Conservation (phyloP, 2,329 filamentous ascomycete genomes). For the Talaromyces amestolkiae region DNA sequence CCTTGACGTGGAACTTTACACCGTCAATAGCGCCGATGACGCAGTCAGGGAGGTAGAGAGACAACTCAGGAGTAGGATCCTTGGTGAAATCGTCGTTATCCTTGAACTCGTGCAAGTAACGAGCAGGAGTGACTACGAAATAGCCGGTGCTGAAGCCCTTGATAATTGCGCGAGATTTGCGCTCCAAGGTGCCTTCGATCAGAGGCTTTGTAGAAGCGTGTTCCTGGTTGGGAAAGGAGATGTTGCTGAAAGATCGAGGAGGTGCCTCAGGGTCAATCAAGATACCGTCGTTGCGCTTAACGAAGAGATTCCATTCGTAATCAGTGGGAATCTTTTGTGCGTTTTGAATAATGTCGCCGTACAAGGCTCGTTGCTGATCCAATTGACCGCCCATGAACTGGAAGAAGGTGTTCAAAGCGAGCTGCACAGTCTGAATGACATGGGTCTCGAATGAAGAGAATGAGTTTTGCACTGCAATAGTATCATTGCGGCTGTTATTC, state of each 20-base stretch:
- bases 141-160: conserved; percentile 76
- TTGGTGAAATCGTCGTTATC: conserved; percentile 71
- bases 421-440: conserved; percentile 76
- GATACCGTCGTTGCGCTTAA: conserved; percentile 64
- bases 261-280: conserved; percentile 76
- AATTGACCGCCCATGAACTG: conserved; percentile 75
- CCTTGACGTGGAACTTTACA: conserved; percentile 90
- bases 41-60: conserved; percentile 89
- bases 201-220: conserved; percentile 76
- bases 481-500: conserved; percentile 91
- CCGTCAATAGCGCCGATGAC: conserved; percentile 69
- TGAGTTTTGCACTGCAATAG: conserved; percentile 86
- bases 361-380: conserved; percentile 76
- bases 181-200: conserved; percentile 84
- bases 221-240: conserved; percentile 84
- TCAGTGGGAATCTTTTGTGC: conserved; percentile 75
- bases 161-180: conserved; percentile 82
- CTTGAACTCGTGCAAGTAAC: conserved; percentile 94
- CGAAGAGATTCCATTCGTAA: conserved; percentile 90
- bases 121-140: conserved; percentile 85
- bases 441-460: conserved; percentile 86
- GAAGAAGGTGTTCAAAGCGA: conserved; percentile 78
- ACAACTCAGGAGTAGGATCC: conserved; percentile 71
- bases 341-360: conserved; percentile 75
- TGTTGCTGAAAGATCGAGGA: conserved; percentile 68